These are phyloP conservation scores for Cyanodermella asteris DNA, from an alignment of 2,329 filamentous ascomycete species.

Conservation along the genomic window DNA sequence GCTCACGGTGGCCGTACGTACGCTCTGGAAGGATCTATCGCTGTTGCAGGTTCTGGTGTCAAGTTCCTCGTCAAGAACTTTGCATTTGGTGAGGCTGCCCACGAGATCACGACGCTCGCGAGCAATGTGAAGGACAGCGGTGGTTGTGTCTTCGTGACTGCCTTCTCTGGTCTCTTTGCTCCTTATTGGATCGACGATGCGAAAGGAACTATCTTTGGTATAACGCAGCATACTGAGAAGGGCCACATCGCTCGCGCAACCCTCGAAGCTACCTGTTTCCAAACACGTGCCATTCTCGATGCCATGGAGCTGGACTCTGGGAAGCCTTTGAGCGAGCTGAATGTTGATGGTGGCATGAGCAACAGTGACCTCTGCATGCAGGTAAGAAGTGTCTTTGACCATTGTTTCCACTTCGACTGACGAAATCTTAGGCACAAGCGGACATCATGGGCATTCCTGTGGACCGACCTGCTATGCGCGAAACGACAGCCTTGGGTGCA, in stretches of 20 bases:
- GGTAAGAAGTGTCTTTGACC: conserved; percentile 17
- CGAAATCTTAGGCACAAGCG: conserved; percentile 43
- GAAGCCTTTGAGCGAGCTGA: conserved; percentile 50
- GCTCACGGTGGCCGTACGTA: conserved; percentile 48
- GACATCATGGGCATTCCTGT: conserved; percentile 69
- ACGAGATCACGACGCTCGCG: conserved; percentile 43
- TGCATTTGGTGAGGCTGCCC: conserved; percentile 36
- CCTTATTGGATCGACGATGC: conserved; percentile 92
- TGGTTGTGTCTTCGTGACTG: conserved; percentile 70
- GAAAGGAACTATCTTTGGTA: conserved; percentile 68
- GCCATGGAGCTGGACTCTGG: conserved; percentile 77
- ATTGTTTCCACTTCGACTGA: not conserved
- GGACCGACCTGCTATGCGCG: conserved; percentile 67
- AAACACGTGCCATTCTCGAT: conserved; percentile 77
- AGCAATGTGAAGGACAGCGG: conserved; percentile 51
- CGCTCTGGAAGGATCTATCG: conserved; percentile 65
- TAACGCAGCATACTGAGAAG: conserved; percentile 65
- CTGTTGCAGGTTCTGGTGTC: conserved; percentile 59
- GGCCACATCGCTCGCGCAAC: conserved; percentile 78
- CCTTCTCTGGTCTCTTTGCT: conserved; percentile 76
- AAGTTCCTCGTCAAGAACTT: conserved; percentile 52
- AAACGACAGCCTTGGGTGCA: conserved; percentile 73
- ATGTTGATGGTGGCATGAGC: conserved; percentile 76
- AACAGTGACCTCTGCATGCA: conserved; percentile 82
- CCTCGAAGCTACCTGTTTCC: conserved; percentile 77